Base-by-base conservation (phyloP, 768 basidiomycete species). In the Suillus americanus region DNA sequence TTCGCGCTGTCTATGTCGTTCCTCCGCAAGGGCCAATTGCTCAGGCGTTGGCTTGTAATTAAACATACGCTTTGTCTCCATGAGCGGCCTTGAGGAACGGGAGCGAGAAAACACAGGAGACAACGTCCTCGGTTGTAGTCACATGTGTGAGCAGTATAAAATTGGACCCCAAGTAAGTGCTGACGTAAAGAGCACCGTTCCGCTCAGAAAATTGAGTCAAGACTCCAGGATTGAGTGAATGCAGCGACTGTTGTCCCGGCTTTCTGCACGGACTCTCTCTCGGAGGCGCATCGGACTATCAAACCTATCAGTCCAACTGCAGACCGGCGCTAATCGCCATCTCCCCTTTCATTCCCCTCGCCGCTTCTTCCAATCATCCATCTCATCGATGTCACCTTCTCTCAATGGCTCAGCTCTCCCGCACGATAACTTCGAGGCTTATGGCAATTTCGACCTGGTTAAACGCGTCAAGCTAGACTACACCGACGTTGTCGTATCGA, bases 371-470 rank as follows among this genome's bases (percentile, higher is more conserved):
- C 67, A 66, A 63, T 64, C 65, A 63, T 64, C 65, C 30, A 43
- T 72, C 20, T 64, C 76, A 65, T 67, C 75, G 68, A 78, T 78
- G 77, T 61, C 77, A 16, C 63, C 70, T 10, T 64, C 63, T 35
- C 67, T 66, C 38, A 72, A 74, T 60, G 71, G 64, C 41, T 51
- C 68, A 3, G 23, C 59, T 54, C 76, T 62, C 25, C 35, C 67
- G n/a, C 67, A 68, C 10, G 62, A 60, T 37, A 20, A 62, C 20
- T 64, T 56, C 46, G 64, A 84, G 68, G 75, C 78, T 25, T 87
- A 84, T 70, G 92, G 90, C 57, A 91, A 95, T 74, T 97, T 94
- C 72, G 92, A 97, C 77, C 84, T 95, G 45, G 78, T 95, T 64
- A 89, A 88, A 72, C 83, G 85, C 23, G 79, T 94, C 71, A 87